Percentiles rank a stretch among this genome's conserved stretches.
Conservation (phyloP, 768 basidiomycete genomes). For the Tulasnella sp. region DNA sequence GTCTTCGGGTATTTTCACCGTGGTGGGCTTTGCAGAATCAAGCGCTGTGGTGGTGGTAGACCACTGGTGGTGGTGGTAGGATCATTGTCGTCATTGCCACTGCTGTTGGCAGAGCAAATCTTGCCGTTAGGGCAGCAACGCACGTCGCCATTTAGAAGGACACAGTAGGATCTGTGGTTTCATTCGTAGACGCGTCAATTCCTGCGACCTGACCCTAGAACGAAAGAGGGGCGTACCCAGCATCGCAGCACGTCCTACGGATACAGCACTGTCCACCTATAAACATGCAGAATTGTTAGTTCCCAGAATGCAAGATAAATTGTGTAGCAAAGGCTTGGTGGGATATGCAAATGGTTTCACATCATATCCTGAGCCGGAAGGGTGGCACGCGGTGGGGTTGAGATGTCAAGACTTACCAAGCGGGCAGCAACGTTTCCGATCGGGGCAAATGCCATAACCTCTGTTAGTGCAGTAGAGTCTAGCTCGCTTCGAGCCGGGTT, state of each 20-base stretch:
- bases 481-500: not conserved
- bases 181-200: not conserved
- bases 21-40: not conserved
- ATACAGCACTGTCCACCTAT: too few species aligned
- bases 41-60: not conserved
- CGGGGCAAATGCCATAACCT: conserved; percentile 11
- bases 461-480: not conserved
- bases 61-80: too few species aligned
- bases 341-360: too few species aligned
- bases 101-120: not conserved
- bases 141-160: not conserved
- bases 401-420: not conserved
- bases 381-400: too few species aligned
- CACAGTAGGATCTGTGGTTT: not conserved
- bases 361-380: too few species aligned
- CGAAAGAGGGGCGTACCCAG: too few species aligned
- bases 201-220: too few species aligned
- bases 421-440: not conserved
- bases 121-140: conserved; percentile 7
- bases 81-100: too few species aligned
- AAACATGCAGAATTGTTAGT: too few species aligned
- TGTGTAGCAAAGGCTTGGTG: too few species aligned
- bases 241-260: too few species aligned
- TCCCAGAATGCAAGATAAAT: too few species aligned
- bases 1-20: not conserved